These are phyloP conservation scores for Tubosaeta sp. DNA, from an alignment of 768 basidiomycete genomes.

Conservation along the genomic window DNA sequence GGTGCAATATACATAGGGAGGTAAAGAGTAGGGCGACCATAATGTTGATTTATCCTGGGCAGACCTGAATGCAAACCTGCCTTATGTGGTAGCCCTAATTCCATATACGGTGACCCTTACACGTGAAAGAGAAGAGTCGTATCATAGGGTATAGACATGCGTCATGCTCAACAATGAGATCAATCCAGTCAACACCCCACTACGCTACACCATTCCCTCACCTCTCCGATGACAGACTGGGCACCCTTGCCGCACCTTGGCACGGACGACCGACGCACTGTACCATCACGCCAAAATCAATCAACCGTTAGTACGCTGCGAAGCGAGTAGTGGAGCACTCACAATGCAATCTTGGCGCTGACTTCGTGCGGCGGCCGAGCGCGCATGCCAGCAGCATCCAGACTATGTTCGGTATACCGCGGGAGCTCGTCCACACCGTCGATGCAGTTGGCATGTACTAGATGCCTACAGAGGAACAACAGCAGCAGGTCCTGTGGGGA, in stretches of 20 bases:
- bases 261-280: slow-evolving; percentile 69
- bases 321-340: slow-evolving; percentile 20
- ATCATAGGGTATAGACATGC: slow-evolving; percentile 15
- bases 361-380: slow-evolving; percentile 40
- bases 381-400: slow-evolving; percentile 39
- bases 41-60: slow-evolving; percentile 20
- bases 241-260: slow-evolving; percentile 63
- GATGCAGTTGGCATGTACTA: slow-evolving; percentile 78
- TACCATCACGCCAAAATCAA: not conserved
- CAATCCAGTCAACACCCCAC: not conserved
- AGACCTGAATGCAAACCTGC: slow-evolving; percentile 6
- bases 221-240: slow-evolving; percentile 68
- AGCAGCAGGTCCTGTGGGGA: slow-evolving; percentile 58
- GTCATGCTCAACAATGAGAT: slow-evolving; percentile 11
- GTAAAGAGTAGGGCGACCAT: not conserved
- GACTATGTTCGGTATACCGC: slow-evolving; percentile 47
- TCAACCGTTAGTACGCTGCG: not conserved
- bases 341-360: slow-evolving; percentile 80
- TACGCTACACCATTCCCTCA: slow-evolving; percentile 36
- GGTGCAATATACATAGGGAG: slow-evolving; percentile 42
- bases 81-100: not conserved
- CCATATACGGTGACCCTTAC: not conserved
- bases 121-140: not conserved
- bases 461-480: slow-evolving; percentile 84
- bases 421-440: slow-evolving; percentile 64